Conservation (phyloP, 169 alveolate genomes). For the Plasmodium cynomolgi region DNA sequence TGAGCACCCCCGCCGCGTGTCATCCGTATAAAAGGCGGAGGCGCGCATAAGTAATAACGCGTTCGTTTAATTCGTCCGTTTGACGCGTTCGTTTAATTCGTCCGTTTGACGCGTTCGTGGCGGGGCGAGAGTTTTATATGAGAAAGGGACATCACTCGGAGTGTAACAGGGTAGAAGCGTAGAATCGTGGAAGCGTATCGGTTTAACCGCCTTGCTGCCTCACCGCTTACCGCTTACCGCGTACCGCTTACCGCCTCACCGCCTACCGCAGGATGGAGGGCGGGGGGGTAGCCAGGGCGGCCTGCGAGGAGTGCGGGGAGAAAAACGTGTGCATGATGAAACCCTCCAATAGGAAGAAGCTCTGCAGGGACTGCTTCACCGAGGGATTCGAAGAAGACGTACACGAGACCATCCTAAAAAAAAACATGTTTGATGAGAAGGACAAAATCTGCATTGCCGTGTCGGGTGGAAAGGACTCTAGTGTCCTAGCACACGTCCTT, state of each 20-base stretch:
- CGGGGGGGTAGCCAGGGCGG: background rate
- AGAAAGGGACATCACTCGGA: background rate
- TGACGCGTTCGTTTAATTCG: no score
- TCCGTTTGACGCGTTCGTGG: background rate
- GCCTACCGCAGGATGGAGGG: background rate
- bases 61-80: no score
- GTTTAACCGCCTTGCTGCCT: background rate
- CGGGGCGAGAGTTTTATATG: background rate
- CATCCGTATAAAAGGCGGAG: background rate
- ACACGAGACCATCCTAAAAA: conserved; percentile 88
- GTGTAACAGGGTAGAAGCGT: background rate
- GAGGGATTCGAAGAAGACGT: conserved; percentile 95
- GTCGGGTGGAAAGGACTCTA: conserved; percentile 99
- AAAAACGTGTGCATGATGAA: conserved; percentile 90
- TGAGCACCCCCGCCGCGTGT: background rate
- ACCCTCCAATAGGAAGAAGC: conserved; percentile 91
- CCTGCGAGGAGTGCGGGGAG: conserved; percentile 83
- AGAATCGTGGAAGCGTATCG: no score
- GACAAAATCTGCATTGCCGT: conserved; percentile 96
- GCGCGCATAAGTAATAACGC: background rate
- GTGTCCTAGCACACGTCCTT: conserved; percentile 96
- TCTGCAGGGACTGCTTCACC: conserved; percentile 95
- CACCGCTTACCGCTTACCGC: background rate
- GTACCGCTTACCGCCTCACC: background rate
- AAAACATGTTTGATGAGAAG: conserved; percentile 87